Evolutionary conservation across 2,329 filamentous ascomycete genomes (phyloP), one percentile per base, ranked within the genome.

Genomic region (Claviceps citrina): DNA sequence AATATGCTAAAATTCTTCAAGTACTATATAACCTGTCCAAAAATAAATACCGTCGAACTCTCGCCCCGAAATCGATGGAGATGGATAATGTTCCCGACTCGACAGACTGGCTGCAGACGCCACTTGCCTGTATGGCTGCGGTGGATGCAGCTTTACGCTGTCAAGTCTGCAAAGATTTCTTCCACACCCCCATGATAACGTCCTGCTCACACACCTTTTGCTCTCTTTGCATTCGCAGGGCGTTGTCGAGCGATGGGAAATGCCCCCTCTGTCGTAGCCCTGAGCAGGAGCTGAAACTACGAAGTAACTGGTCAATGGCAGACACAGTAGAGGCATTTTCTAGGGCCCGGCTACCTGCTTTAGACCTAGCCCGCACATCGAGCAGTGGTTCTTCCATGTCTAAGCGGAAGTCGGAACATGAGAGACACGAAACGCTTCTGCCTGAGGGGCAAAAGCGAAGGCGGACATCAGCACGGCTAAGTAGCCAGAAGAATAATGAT

Each of bases 91-190:
- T 89, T 31, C 62, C 80, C 37, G 84, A 91, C 61, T 79, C 83
- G n/a, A 87, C 84, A 39, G 84, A 93, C 64, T 93, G 84, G 84
- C 67, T 86, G 5, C 53, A 65, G 9, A 93, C 84, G 10, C 71
- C 77, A 2, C 66, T 93, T 1, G 62, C 74, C 13, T 65, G 65
- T 12, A 71, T 93, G 40, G 68, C 76, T 36, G 65, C 73, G 12
- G 74, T 98, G 46, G 91, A 98, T 54, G 78, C 81, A 44, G 78
- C 86, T 3, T 69, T 98, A 16, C 84, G 91, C 51, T 98, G 91
- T 62, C 84, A 96, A 60, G 83, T 98, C 44, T 98, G 91, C 73
- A 96, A 96, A 58, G 93, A 98, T 59, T 93, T 96, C 62, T 96
- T 84, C 65, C 77, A 77, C 45, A 93, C 86, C 38, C 91, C 91